These are phyloP conservation scores for Penicillium oxalicum DNA, from an alignment of 2,329 filamentous ascomycete species.

Conservation along the genomic window DNA sequence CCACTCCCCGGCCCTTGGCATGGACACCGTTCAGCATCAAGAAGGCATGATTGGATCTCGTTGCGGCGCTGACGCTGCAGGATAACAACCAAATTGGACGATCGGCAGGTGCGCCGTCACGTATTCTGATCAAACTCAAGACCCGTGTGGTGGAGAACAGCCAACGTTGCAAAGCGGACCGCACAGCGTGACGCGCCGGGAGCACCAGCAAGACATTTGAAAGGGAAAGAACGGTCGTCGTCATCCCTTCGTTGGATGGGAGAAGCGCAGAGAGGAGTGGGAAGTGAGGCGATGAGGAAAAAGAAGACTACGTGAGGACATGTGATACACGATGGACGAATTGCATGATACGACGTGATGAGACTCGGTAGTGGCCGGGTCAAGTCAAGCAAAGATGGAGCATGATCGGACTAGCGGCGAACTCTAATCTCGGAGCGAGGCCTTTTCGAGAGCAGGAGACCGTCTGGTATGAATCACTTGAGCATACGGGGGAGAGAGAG, in stretches of 20 bases:
- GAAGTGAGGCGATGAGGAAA: neutral
- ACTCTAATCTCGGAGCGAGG: too few relatives aligned
- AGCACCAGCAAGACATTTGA: neutral
- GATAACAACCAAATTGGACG: slow-evolving; percentile 19
- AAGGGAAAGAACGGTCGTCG: neutral
- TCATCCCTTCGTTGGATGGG: neutral
- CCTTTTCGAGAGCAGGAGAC: too few relatives aligned
- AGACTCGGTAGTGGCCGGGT: neutral
- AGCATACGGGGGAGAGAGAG: too few relatives aligned
- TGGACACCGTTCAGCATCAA: neutral
- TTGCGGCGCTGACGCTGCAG: slow-evolving; percentile 17
- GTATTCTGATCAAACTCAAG: slow-evolving; percentile 1
- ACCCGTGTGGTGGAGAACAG: slow-evolving; percentile 13
- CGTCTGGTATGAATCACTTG: too few relatives aligned
- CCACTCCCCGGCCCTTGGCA: slow-evolving; percentile 16
- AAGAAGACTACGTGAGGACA: too few relatives aligned
- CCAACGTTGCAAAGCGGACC: slow-evolving; percentile 12
- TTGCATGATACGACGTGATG: neutral
- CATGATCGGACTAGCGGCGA: too few relatives aligned
- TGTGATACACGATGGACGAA: too few relatives aligned
- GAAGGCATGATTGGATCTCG: slow-evolving; percentile 15
- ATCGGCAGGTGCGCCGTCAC: slow-evolving; percentile 16
- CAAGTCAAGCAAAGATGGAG: too few relatives aligned
- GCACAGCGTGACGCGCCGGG: neutral
- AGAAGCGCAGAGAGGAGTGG: neutral